A percentile compares a stretch with the other conserved stretches of the same genome.
These are phyloP conservation scores for Cetradonia linearis DNA, from an alignment of 495 filamentous ascomycete species.

Conservation along the genomic window DNA sequence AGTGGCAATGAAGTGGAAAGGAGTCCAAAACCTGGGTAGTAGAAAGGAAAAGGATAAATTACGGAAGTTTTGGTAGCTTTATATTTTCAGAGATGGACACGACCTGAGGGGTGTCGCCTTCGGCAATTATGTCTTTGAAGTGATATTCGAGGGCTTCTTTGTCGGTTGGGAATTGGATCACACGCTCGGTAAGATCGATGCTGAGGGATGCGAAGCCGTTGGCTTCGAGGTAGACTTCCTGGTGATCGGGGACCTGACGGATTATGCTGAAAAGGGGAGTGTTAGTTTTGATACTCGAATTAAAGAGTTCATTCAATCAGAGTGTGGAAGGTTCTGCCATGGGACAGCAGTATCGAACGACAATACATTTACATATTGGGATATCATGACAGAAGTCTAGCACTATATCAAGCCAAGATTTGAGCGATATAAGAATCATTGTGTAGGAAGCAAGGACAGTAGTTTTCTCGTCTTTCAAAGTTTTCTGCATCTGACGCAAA, in stretches of 20 bases:
- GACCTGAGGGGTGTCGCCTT: slow-evolving; percentile 46
- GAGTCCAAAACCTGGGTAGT: background rate
- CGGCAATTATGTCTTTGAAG: slow-evolving; percentile 64
- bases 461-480: background rate
- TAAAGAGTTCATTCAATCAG: background rate
- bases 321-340: background rate
- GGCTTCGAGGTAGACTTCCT: slow-evolving; percentile 82
- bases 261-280: slow-evolving; percentile 31
- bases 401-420: background rate
- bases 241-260: slow-evolving; percentile 85
- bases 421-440: background rate
- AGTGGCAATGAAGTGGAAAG: too few relatives aligned
- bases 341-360: background rate
- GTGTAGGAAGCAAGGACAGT: background rate
- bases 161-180: slow-evolving; percentile 45
- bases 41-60: slow-evolving; percentile 1
- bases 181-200: slow-evolving; percentile 76
- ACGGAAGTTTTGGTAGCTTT: slow-evolving; percentile 28
- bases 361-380: too few relatives aligned
- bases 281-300: background rate
- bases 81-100: slow-evolving; percentile 34
- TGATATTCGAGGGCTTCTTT: slow-evolving; percentile 63
- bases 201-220: slow-evolving; percentile 73
- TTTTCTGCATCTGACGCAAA: background rate
- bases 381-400: too few relatives aligned